Evolutionary conservation across 176 grass and related monocot genomes (phyloP), one percentile per base, ranked within the genome.

Genomic region (Microstegium vimineum): DNA sequence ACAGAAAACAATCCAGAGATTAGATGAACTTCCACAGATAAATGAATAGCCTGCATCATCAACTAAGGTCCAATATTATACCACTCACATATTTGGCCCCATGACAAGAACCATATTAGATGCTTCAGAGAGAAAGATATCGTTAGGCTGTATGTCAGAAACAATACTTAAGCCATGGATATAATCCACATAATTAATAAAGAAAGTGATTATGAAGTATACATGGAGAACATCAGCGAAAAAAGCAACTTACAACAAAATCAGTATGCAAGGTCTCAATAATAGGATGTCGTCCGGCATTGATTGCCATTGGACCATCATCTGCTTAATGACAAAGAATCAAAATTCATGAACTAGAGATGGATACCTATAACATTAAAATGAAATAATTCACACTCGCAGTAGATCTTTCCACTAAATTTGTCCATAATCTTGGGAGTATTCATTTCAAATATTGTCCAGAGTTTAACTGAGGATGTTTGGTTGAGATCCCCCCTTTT

Each of bases 31-130:
- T 78, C 45, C 22, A 76, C 59, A 82, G 23, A 86, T 31, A 85
- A 37, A 84, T 78, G 6, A 85, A 56, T 75, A 82, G 30, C 43
- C 41, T 64, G 33, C 41, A 43, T 27, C 13, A 79, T 36, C 23
- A 67, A 75, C 66, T 85, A 72, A 35, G 45, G 81, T 77, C 23
- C 71, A 84, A 84, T 73, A 52, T 85, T 77, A 64, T 71, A 27
- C 54, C 9, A 82, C 89, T 93, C 71, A 94, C 92, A 98, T 98
- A 74, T 98, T 98, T 93, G 95, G 95, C 6, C 95, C 90, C 82
- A 86, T 98, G 72, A 98, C 86, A 91, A 95, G 88, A 86, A 90
- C 82, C 95, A 98, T 91, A 88, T 93, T 98, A 73, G 95, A 98
- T 91, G 92, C 95, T 91, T 98, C 92, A 75, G 95, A 94, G 71